phyloP scores from a whole-genome alignment of 106 monocot species.

The Hemerocallis citrina region DNA sequence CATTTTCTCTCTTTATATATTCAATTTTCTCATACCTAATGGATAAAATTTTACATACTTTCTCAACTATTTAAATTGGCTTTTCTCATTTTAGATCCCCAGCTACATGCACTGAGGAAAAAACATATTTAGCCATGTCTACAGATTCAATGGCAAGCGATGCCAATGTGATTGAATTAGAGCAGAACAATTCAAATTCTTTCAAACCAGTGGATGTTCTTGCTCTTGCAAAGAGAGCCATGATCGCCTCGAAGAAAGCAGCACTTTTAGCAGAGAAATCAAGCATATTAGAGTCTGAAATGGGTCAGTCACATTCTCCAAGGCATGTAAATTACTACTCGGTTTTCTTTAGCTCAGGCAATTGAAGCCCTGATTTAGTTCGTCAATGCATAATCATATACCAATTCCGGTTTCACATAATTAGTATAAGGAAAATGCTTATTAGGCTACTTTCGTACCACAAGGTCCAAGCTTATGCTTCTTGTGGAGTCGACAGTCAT shows the following conservation, averaged over 20 bases:
- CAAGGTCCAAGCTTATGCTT: too few relatives aligned
- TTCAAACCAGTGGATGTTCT: conserved; percentile 28
- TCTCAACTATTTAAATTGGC: neutral
- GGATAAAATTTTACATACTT: neutral
- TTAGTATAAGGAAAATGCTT: too few relatives aligned
- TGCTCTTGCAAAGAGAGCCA: conserved; percentile 53
- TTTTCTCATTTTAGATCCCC: conserved; percentile 8
- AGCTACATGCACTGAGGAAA: conserved; percentile 2
- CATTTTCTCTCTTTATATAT: conserved; percentile 1
- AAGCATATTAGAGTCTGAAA: conserved; percentile 11
- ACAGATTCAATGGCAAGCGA: conserved; percentile 1
- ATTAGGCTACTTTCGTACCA: too few relatives aligned
- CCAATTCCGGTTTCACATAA: neutral
- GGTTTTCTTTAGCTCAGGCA: neutral
- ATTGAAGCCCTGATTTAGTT: neutral
- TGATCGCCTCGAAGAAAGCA: conserved; percentile 48
- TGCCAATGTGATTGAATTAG: neutral
- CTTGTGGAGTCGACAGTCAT: too few relatives aligned
- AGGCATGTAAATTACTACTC: conserved; percentile 14
- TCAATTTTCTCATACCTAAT: neutral
- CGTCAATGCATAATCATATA: too few relatives aligned
- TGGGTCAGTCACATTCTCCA: conserved; percentile 5
- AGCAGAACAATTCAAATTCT: conserved; percentile 3
- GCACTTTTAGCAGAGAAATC: conserved; percentile 42
- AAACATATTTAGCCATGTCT: neutral